These are phyloP conservation scores for Daldinia childiae DNA, from an alignment of 495 filamentous ascomycete species.

Conservation along the genomic window DNA sequence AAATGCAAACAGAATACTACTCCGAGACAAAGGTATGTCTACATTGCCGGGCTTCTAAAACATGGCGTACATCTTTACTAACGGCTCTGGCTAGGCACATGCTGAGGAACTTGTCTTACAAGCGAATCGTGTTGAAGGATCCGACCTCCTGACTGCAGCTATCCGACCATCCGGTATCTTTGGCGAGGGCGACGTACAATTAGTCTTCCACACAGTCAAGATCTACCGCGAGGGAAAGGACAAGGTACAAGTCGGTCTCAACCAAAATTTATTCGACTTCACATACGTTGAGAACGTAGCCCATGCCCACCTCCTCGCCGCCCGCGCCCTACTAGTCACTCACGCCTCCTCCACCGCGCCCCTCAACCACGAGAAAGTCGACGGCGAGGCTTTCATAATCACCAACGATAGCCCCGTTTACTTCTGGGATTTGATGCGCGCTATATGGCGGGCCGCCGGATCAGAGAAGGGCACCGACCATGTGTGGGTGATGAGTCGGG, in stretches of 20 bases:
- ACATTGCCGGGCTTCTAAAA: background rate
- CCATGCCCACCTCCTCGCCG: slow-evolving; percentile 76
- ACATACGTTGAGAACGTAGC: slow-evolving; percentile 83
- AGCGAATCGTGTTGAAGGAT: slow-evolving; percentile 77
- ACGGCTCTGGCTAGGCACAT: slow-evolving; percentile 69
- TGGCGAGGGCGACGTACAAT: slow-evolving; percentile 83
- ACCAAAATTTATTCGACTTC: slow-evolving; percentile 89
- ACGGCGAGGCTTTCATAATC: slow-evolving; percentile 95
- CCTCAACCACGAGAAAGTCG: slow-evolving; percentile 80
- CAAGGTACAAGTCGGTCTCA: slow-evolving; percentile 84
- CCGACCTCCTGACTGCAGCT: slow-evolving; percentile 75
- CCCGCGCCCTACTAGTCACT: slow-evolving; percentile 73
- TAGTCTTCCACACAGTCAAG: slow-evolving; percentile 69
- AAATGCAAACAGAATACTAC: slow-evolving; percentile 86
- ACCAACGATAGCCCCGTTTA: slow-evolving; percentile 92
- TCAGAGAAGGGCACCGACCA: slow-evolving; percentile 69
- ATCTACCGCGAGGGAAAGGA: slow-evolving; percentile 72
- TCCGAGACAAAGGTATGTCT: slow-evolving; percentile 79
- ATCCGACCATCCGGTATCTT: slow-evolving; percentile 91
- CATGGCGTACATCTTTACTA: background rate
- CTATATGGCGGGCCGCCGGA: slow-evolving; percentile 78
- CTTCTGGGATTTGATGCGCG: slow-evolving; percentile 93
- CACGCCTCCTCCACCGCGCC: slow-evolving; percentile 64
- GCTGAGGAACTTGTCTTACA: slow-evolving; percentile 86
- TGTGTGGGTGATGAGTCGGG: slow-evolving; percentile 74